Conservation (phyloP, 768 basidiomycete genomes). For the Tubosaeta sp. region DNA sequence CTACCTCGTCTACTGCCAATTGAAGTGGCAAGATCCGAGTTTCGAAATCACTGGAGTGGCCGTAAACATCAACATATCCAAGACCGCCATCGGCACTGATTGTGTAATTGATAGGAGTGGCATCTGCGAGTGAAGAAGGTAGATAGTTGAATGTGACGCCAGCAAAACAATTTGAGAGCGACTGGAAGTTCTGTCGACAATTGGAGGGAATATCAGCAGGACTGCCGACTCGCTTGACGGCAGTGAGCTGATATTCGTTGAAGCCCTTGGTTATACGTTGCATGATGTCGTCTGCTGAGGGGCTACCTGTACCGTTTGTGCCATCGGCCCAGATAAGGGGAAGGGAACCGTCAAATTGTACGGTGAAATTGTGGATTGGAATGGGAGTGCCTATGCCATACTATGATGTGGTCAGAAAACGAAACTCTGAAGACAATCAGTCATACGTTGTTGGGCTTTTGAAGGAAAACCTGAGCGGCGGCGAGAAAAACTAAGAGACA, state of each 20-base stretch:
- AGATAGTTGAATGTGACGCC: conserved; percentile 60
- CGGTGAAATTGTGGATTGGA: conserved; percentile 43
- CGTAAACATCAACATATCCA: conserved; percentile 56
- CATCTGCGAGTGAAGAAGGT: conserved; percentile 35
- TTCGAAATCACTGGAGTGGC: conserved; percentile 68
- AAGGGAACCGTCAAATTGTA: conserved; percentile 49
- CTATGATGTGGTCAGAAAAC: conserved; percentile 29
- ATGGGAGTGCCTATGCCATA: conserved; percentile 59
- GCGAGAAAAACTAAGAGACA: conserved; percentile 48
- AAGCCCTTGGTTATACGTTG: conserved; percentile 52
- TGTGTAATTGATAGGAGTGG: conserved; percentile 56
- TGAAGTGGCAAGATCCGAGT: conserved; percentile 65
- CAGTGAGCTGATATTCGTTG: conserved; percentile 40
- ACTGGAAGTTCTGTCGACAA: conserved; percentile 74
- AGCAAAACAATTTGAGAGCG: conserved; percentile 66
- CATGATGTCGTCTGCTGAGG: conserved; percentile 59
- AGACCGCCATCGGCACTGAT: conserved; percentile 66
- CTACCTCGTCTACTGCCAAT: conserved; percentile 69
- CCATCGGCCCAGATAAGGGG: conserved; percentile 65
- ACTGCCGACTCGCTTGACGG: conserved; percentile 46
- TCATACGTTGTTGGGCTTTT: conserved; percentile 55
- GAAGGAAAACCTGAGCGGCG: conserved; percentile 56
- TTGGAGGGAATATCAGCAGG: conserved; percentile 46
- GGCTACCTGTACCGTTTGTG: conserved; percentile 51
- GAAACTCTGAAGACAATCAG: background rate